phyloP scores from a whole-genome alignment of 345 rosid species.

The Aquilaria yunnanensis region DNA sequence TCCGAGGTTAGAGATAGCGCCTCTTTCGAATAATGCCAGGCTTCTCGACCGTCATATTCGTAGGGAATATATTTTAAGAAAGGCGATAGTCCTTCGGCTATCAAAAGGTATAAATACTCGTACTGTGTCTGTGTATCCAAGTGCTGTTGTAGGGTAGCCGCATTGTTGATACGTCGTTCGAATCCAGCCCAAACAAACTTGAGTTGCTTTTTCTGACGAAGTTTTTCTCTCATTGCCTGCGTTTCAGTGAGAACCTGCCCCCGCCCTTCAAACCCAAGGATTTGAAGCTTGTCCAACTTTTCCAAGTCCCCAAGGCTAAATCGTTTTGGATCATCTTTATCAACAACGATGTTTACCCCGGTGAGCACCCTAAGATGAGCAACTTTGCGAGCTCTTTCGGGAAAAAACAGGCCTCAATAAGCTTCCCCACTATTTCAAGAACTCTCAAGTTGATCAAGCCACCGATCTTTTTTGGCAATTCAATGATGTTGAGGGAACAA shows the following conservation, averaged over 20 bases:
- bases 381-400: neutral
- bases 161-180: too few species aligned
- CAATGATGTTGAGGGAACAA: neutral
- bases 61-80: too few species aligned
- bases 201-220: neutral
- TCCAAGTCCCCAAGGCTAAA: constrained; percentile 1
- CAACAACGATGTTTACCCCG: neutral
- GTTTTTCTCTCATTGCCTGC: neutral
- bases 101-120: too few species aligned
- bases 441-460: neutral
- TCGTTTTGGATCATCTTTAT: neutral
- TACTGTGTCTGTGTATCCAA: too few species aligned
- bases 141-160: too few species aligned
- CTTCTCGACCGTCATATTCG: too few species aligned
- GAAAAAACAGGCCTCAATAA: neutral
- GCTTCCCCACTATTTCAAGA: neutral
- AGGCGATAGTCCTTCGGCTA: too few species aligned
- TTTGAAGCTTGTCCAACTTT: neutral
- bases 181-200: too few species aligned
- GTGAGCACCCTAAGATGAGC: neutral
- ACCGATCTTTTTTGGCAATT: neutral
- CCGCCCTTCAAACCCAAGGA: neutral
- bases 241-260: neutral
- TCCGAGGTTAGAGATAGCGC: too few species aligned
- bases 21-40: too few species aligned